Evolutionary conservation across 768 basidiomycete genomes (phyloP).

Genomic region (Zangia roseola): DNA sequence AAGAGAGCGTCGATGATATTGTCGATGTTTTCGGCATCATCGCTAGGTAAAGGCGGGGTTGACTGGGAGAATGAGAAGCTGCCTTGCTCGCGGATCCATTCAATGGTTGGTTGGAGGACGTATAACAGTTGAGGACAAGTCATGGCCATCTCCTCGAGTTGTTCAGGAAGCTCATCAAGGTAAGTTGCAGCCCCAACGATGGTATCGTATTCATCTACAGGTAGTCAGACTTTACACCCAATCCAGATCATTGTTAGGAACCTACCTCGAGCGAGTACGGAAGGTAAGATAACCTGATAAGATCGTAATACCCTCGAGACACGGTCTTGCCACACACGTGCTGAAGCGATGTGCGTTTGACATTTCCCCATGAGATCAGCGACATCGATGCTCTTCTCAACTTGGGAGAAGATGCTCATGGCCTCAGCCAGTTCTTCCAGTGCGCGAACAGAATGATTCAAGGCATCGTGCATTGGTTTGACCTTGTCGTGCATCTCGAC

Average conservation of each 20-base stretch:
- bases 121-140: slow-evolving; percentile 30
- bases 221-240: not conserved
- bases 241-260: not conserved
- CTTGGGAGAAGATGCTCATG: slow-evolving; percentile 32
- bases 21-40: slow-evolving; percentile 28
- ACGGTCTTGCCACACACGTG: slow-evolving; percentile 27
- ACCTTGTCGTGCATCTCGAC: slow-evolving; percentile 16
- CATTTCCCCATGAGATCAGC: slow-evolving; percentile 30
- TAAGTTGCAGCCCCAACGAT: slow-evolving; percentile 29
- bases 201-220: slow-evolving; percentile 37
- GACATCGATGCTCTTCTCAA: slow-evolving; percentile 23
- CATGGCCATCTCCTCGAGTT: slow-evolving; percentile 27
- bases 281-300: slow-evolving; percentile 22
- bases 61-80: slow-evolving; percentile 14
- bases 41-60: not conserved
- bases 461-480: slow-evolving; percentile 17
- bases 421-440: slow-evolving; percentile 39
- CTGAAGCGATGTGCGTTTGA: slow-evolving; percentile 23
- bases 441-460: slow-evolving; percentile 25
- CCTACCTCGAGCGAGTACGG: slow-evolving; percentile 40
- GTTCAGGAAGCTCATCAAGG: slow-evolving; percentile 22
- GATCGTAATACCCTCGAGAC: slow-evolving; percentile 22
- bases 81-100: slow-evolving; percentile 33
- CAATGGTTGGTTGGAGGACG: slow-evolving; percentile 24
- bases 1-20: slow-evolving; percentile 62